Conservation (phyloP, 208 protist species). For the Acanthamoeba divionensis region DNA sequence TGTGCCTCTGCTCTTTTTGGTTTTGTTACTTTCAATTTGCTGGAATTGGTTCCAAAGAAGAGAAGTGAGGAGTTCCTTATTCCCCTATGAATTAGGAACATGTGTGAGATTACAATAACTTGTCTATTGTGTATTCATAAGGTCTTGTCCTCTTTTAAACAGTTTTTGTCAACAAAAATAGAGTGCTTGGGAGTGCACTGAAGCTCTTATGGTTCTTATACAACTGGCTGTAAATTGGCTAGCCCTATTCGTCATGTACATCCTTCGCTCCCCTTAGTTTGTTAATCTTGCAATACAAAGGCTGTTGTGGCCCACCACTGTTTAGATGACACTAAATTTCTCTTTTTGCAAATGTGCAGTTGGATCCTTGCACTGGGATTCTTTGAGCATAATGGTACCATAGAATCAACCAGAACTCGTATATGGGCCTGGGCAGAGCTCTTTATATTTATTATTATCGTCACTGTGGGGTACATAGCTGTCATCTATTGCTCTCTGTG, state of each 20-base stretch:
- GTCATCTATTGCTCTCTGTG: too few relatives aligned
- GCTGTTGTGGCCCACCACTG: not conserved
- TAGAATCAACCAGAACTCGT: not conserved
- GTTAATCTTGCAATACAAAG: not conserved
- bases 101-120: not conserved
- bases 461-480: not conserved
- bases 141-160: too few relatives aligned
- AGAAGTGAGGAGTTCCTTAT: not conserved
- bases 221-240: constrained; percentile 31
- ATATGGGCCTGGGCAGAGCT: not conserved
- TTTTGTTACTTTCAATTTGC: not conserved
- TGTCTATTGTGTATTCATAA: not conserved
- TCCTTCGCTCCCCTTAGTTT: not conserved
- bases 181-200: not conserved
- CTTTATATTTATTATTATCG: not conserved
- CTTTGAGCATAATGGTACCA: not conserved
- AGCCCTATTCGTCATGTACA: constrained; percentile 39
- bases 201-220: constrained; percentile 1
- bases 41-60: not conserved
- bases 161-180: not conserved
- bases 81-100: not conserved
- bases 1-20: not conserved
- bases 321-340: not conserved
- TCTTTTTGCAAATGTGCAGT: not conserved
- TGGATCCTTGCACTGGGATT: constrained; percentile 19